These are phyloP conservation scores for Lyophyllum atratum DNA, from an alignment of 768 basidiomycete species.

Conservation along the genomic window DNA sequence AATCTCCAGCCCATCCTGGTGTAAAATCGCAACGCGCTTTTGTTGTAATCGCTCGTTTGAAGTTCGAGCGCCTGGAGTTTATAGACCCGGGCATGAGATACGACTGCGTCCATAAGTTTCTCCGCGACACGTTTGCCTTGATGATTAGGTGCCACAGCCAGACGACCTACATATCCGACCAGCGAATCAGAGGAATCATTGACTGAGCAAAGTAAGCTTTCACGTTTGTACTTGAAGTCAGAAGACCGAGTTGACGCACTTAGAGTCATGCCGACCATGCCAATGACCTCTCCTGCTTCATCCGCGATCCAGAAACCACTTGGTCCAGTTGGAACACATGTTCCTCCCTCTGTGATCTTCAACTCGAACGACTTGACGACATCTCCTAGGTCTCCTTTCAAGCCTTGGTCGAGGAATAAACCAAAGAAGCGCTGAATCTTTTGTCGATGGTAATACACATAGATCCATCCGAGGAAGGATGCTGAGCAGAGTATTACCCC, in stretches of 20 bases:
- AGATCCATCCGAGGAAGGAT: background rate
- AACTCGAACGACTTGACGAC: slow-evolving; percentile 8
- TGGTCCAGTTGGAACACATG: slow-evolving; percentile 4
- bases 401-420: slow-evolving; percentile 2
- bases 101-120: slow-evolving; percentile 15
- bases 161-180: slow-evolving; percentile 14
- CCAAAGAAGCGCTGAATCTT: slow-evolving; percentile 2
- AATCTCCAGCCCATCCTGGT: slow-evolving; percentile 12
- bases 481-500: background rate
- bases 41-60: slow-evolving; percentile 17
- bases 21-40: slow-evolving; percentile 11
- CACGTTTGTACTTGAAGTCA: no score
- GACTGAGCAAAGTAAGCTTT: background rate
- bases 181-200: slow-evolving; percentile 3
- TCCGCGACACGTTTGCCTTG: slow-evolving; percentile 13
- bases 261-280: slow-evolving; percentile 19
- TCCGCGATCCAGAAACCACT: slow-evolving; percentile 20
- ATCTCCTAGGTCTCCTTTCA: slow-evolving; percentile 13
- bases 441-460: slow-evolving; percentile 5
- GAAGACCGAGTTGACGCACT: slow-evolving; percentile 3
- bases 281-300: slow-evolving; percentile 8
- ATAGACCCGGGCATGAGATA: slow-evolving; percentile 10
- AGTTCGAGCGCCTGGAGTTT: slow-evolving; percentile 13
- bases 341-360: background rate
- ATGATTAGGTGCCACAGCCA: slow-evolving; percentile 10